A percentile compares a stretch with the other conserved stretches of the same genome.
These are phyloP conservation scores for Kondoa subrosea DNA, from an alignment of 768 basidiomycete species.

Conservation along the genomic window DNA sequence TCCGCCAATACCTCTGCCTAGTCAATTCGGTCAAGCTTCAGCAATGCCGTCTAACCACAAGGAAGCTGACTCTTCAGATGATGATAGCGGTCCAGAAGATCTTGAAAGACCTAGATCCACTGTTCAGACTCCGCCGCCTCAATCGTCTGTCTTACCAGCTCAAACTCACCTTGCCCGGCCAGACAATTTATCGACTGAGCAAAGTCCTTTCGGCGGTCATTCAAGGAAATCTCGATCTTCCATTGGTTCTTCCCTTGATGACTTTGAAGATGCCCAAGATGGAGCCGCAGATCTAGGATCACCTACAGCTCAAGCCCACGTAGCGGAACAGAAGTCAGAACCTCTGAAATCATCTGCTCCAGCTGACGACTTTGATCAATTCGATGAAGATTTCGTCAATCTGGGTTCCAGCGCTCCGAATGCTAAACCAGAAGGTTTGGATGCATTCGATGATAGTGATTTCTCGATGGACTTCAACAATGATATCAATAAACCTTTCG, in stretches of 20 bases:
- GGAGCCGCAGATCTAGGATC: constrained; percentile 21
- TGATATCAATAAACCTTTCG: not conserved
- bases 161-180: too few relatives aligned
- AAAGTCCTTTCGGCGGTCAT: not conserved
- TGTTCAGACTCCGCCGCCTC: not conserved
- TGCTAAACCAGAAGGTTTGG: constrained; percentile 40
- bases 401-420: not conserved
- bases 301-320: constrained; percentile 19
- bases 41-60: not conserved
- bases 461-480: constrained; percentile 14
- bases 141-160: not conserved
- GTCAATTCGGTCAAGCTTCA: not conserved
- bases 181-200: not conserved
- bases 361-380: constrained; percentile 10
- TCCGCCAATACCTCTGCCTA: not conserved
- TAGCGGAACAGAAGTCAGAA: constrained; percentile 29
- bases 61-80: constrained; percentile 4
- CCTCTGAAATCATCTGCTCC: constrained; percentile 16
- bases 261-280: not conserved
- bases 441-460: constrained; percentile 41
- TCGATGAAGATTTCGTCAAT: constrained; percentile 45
- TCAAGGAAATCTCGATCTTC: not conserved
- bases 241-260: not conserved
- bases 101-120: not conserved
- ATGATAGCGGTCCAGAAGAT: constrained; percentile 4